Conservation (phyloP, 2,329 filamentous ascomycete genomes). For the Rhexocercosporidium sp. region DNA sequence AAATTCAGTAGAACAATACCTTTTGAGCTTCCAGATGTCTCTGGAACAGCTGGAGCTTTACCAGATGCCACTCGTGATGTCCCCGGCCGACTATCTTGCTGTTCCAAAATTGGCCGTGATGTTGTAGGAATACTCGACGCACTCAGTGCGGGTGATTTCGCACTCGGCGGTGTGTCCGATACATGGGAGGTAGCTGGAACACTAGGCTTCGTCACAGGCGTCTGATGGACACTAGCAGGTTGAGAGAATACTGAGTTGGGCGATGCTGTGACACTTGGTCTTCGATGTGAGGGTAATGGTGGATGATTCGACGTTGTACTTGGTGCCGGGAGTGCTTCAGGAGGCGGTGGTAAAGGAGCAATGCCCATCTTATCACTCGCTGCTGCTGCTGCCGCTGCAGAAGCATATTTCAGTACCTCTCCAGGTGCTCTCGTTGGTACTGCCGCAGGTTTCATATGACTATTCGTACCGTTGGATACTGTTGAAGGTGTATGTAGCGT, state of each 20-base stretch:
- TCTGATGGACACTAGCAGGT: constrained; percentile 44
- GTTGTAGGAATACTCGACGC: constrained; percentile 50
- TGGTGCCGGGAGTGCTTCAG: constrained; percentile 62
- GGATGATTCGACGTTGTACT: constrained; percentile 45
- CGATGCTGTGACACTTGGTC: constrained; percentile 63
- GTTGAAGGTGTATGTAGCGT: constrained; percentile 79
- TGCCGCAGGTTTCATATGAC: constrained; percentile 89
- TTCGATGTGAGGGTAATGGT: constrained; percentile 48
- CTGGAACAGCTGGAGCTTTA: constrained; percentile 46
- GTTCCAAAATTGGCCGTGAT: constrained; percentile 54
- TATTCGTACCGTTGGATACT: constrained; percentile 63
- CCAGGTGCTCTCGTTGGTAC: constrained; percentile 83
- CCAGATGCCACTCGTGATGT: constrained; percentile 34
- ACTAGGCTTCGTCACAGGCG: constrained; percentile 45
- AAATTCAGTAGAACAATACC: constrained; percentile 43
- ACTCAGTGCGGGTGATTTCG: constrained; percentile 57
- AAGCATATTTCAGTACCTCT: constrained; percentile 95
- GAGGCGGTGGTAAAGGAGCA: constrained; percentile 89
- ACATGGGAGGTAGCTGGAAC: constrained; percentile 40
- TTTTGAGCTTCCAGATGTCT: constrained; percentile 51
- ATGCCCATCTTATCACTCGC: constrained; percentile 94
- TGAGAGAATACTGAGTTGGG: constrained; percentile 55
- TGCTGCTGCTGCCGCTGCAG: constrained; percentile 90
- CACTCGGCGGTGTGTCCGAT: constrained; percentile 47
- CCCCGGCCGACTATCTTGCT: constrained; percentile 45